Evolutionary conservation across 1,284 basidiomycete species (phyloP).

Genomic region (Tylopilus sp.): DNA sequence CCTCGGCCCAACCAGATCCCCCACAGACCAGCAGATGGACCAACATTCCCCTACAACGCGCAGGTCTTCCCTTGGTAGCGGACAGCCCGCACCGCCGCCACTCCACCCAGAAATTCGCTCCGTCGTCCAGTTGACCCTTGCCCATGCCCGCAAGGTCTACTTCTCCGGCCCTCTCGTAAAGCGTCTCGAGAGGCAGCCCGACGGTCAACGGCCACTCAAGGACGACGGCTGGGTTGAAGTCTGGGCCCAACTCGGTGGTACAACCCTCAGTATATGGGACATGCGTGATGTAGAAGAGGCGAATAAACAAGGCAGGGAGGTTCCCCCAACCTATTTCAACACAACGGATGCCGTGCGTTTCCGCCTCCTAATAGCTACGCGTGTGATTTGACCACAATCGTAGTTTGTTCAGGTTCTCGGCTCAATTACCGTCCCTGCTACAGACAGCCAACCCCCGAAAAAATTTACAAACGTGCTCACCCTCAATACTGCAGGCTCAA

Average conservation of each 20-base stretch:
- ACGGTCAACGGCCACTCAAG: conserved; percentile 67
- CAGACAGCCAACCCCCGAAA: conserved; percentile 44
- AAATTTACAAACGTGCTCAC: conserved; percentile 81
- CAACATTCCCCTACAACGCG: conserved; percentile 14
- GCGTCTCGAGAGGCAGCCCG: conserved; percentile 68
- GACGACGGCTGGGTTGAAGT: conserved; percentile 89
- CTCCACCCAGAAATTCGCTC: conserved; percentile 79
- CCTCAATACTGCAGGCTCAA: conserved; percentile 92
- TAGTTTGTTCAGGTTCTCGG: conserved; percentile 74
- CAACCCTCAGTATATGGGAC: conserved; percentile 89
- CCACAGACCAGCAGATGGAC: conserved; percentile 18
- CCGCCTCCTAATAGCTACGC: not conserved
- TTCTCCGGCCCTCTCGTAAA: conserved; percentile 78
- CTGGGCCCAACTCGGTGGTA: conserved; percentile 92
- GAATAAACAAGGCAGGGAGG: conserved; percentile 73
- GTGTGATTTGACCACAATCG: conserved; percentile 10
- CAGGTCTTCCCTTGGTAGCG: conserved; percentile 23
- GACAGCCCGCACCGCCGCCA: conserved; percentile 31
- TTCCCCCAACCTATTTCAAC: conserved; percentile 84
- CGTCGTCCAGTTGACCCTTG: conserved; percentile 61
- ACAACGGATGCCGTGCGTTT: conserved; percentile 78
- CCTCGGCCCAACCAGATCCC: conserved; percentile 27
- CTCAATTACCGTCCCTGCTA: conserved; percentile 60
- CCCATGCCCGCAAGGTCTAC: conserved; percentile 76
- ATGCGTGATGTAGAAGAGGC: conserved; percentile 83